phyloP scores from a whole-genome alignment of 2,329 filamentous ascomycete genomes.

The Aspergillus sp. region DNA sequence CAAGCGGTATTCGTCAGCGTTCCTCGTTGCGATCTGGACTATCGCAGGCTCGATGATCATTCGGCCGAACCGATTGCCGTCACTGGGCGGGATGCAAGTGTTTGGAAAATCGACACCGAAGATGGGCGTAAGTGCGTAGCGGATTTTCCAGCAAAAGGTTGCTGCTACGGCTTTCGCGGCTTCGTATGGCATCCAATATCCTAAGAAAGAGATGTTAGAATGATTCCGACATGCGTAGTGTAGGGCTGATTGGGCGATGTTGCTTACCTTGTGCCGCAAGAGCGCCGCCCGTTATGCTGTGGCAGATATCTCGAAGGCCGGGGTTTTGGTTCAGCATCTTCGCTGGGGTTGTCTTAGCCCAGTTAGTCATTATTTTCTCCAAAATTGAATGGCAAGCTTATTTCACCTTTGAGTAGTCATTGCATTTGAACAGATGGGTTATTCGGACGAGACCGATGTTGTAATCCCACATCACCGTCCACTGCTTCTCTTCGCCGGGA shows the following conservation, averaged over 20 bases:
- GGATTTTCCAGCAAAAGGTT: conserved; percentile 84
- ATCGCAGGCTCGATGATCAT: conserved; percentile 65
- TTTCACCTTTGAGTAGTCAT: conserved; percentile 79
- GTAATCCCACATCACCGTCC: conserved; percentile 94
- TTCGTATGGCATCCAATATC: conserved; percentile 93
- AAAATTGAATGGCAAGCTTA: background rate
- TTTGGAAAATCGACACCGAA: conserved; percentile 81
- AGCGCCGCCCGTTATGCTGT: conserved; percentile 92
- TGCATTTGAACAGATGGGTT: conserved; percentile 91
- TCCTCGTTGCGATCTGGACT: conserved; percentile 52
- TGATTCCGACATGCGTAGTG: background rate
- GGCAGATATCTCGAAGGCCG: conserved; percentile 82
- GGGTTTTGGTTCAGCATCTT: conserved; percentile 78
- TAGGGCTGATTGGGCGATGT: no score
- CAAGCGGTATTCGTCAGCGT: conserved; percentile 32
- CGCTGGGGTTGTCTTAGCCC: conserved; percentile 73
- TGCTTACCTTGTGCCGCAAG: conserved; percentile 81
- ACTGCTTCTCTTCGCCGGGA: conserved; percentile 65
- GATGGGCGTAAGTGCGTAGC: conserved; percentile 81
- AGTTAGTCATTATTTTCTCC: background rate
- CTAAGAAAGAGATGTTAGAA: conserved; percentile 47
- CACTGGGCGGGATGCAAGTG: conserved; percentile 65
- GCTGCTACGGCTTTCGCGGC: conserved; percentile 84
- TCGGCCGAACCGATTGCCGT: conserved; percentile 59
- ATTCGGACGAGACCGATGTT: conserved; percentile 90